These are phyloP conservation scores for Yamadazyma membranifaciens DNA, from an alignment of 1,139 yeast genomes.

Conservation along the genomic window DNA sequence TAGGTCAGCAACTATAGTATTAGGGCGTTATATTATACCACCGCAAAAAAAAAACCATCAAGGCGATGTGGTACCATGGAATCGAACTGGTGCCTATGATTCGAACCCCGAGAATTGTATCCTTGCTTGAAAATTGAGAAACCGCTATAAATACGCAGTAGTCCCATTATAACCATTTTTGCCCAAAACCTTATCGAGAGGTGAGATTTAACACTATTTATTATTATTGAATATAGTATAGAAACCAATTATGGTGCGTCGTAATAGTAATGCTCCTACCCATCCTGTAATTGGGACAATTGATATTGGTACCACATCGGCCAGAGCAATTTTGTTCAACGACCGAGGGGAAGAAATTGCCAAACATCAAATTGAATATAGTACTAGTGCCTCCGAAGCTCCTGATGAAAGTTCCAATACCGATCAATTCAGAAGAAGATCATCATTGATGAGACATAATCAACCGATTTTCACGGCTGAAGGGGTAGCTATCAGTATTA, in stretches of 20 bases:
- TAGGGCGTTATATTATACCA: no score
- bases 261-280: slow-evolving; percentile 39
- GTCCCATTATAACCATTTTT: no score
- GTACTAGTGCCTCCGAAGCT: slow-evolving; percentile 66
- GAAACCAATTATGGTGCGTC: slow-evolving; percentile 37
- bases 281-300: slow-evolving; percentile 66
- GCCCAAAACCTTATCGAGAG: background rate
- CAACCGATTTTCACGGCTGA: slow-evolving; percentile 69
- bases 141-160: no score
- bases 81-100: background rate
- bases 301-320: slow-evolving; percentile 93
- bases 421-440: slow-evolving; percentile 52
- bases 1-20: no score
- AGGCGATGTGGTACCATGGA: background rate
- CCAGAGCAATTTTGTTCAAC: slow-evolving; percentile 83
- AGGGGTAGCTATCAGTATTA: slow-evolving; percentile 65
- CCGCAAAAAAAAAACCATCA: background rate
- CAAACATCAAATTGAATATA: slow-evolving; percentile 84
- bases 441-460: slow-evolving; percentile 48
- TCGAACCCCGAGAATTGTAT: slow-evolving; percentile 2
- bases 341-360: slow-evolving; percentile 75
- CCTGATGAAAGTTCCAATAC: slow-evolving; percentile 45
- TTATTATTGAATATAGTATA: no score
- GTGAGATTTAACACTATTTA: no score
- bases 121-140: slow-evolving; percentile 1